Evolutionary conservation across 306 rosid genomes (phyloP).

Genomic region (Sophora flavescens): DNA sequence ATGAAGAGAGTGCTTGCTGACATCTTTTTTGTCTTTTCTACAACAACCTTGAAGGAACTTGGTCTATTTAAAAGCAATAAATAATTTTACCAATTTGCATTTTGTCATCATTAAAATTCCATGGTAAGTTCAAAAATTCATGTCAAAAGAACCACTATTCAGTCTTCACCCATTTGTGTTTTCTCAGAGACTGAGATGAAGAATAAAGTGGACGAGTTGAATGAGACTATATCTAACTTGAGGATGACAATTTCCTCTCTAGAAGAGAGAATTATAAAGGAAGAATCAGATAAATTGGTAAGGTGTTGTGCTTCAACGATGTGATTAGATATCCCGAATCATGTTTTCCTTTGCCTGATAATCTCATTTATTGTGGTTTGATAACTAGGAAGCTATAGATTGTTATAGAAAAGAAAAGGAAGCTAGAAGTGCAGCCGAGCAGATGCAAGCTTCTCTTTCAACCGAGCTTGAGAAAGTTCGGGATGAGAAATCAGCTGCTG

Average conservation of each 20-base stretch:
- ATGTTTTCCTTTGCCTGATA: constrained; percentile 9
- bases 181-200: constrained; percentile 78
- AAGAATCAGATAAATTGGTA: constrained; percentile 84
- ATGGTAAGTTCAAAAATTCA: not conserved
- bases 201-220: constrained; percentile 59
- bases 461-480: constrained; percentile 70
- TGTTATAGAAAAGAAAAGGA: constrained; percentile 71
- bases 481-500: constrained; percentile 72
- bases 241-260: constrained; percentile 56
- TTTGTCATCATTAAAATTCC: not conserved
- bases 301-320: constrained; percentile 30
- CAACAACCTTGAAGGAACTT: not conserved
- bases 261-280: constrained; percentile 67
- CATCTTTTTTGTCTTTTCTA: not conserved
- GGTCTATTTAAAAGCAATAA: not conserved
- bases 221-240: constrained; percentile 53
- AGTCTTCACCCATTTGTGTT: constrained; percentile 41
- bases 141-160: not conserved
- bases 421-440: constrained; percentile 72
- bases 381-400: constrained; percentile 70
- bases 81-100: not conserved
- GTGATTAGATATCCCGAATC: constrained; percentile 31
- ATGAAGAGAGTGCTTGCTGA: constrained; percentile 22
- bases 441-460: constrained; percentile 72
- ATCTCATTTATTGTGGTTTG: constrained; percentile 28